A percentile compares a stretch with the other conserved stretches of the same genome.
phyloP scores from a whole-genome alignment of 2,329 filamentous ascomycete species.

The Sordariomycetes sp. region DNA sequence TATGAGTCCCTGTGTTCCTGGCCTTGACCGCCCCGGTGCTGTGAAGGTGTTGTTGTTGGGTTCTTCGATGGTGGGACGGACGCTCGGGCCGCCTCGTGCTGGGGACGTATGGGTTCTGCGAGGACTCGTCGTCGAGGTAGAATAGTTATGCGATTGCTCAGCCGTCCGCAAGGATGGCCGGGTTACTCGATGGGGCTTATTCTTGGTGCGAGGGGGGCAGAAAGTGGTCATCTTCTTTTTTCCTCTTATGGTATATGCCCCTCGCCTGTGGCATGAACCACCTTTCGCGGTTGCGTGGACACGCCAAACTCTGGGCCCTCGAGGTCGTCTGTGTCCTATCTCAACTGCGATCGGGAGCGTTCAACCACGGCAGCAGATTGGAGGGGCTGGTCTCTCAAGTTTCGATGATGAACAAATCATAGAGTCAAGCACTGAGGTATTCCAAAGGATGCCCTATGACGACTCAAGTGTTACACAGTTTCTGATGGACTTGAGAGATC shows the following conservation, averaged over 20 bases:
- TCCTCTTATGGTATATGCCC: conserved; percentile 4
- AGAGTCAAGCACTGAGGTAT: conserved; percentile 97
- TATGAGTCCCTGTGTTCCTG: conserved; percentile 57
- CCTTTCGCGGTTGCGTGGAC: background rate
- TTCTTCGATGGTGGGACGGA: conserved; percentile 16
- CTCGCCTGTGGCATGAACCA: conserved; percentile 1
- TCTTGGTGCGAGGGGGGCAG: conserved; percentile 89
- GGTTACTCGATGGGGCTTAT: conserved; percentile 99
- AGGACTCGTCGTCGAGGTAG: conserved; percentile 76
- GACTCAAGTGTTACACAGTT: conserved; percentile 5
- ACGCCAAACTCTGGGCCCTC: conserved; percentile 24
- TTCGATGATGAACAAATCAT: conserved; percentile 86
- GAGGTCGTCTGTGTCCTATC: conserved; percentile 21
- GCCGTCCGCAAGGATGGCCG: conserved; percentile 21
- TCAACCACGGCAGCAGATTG: conserved; percentile 4
- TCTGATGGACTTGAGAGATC: conserved; percentile 6
- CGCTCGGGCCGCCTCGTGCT: conserved; percentile 15
- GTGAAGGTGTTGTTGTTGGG: background rate
- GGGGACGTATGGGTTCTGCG: conserved; percentile 15
- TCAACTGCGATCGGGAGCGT: background rate
- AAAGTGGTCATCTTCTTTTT: conserved; percentile 10
- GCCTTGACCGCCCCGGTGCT: background rate
- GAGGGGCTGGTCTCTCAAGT: conserved; percentile 42
- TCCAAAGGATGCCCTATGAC: conserved; percentile 4
- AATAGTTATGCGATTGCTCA: conserved; percentile 98